These are phyloP conservation scores for Aspergillus incahuasiensis DNA, from an alignment of 495 filamentous ascomycete genomes.

Conservation along the genomic window DNA sequence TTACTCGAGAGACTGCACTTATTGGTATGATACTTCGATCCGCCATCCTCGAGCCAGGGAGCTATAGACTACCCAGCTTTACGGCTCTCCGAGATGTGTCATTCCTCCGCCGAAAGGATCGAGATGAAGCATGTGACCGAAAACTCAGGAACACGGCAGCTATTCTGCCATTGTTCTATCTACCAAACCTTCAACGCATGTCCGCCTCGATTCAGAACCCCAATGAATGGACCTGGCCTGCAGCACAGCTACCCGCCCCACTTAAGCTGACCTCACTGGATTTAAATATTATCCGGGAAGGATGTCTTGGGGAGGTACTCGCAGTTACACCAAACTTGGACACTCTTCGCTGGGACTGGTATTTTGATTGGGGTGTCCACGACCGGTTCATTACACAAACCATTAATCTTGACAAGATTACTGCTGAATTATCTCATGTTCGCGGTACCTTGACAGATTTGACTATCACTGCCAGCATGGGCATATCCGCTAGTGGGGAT, in stretches of 20 bases:
- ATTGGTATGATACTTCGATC: constrained; percentile 17
- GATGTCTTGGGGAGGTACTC: too few relatives aligned
- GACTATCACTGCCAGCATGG: not conserved
- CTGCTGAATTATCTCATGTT: not conserved
- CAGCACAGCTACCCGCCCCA: constrained; percentile 6
- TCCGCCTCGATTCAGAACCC: constrained; percentile 18
- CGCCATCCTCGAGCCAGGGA: constrained; percentile 15
- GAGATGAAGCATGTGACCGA: constrained; percentile 5
- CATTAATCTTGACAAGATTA: not conserved
- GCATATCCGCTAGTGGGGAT: too few relatives aligned
- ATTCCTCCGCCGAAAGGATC: not conserved
- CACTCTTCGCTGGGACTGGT: too few relatives aligned
- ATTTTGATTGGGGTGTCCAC: too few relatives aligned
- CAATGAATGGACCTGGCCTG: constrained; percentile 13
- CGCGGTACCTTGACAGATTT: not conserved
- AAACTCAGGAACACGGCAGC: constrained; percentile 16
- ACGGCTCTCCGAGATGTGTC: not conserved
- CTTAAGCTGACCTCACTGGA: constrained; percentile 15
- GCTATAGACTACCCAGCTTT: constrained; percentile 2
- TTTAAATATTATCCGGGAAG: too few relatives aligned
- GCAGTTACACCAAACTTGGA: too few relatives aligned
- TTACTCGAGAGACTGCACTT: constrained; percentile 13
- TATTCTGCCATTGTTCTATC: constrained; percentile 18
- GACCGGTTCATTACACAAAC: not conserved
- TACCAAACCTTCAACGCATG: constrained; percentile 14